Percentiles rank a stretch among this genome's conserved stretches.
Evolutionary conservation across 768 basidiomycete species (phyloP).

Genomic region (Lentinus brumalis): DNA sequence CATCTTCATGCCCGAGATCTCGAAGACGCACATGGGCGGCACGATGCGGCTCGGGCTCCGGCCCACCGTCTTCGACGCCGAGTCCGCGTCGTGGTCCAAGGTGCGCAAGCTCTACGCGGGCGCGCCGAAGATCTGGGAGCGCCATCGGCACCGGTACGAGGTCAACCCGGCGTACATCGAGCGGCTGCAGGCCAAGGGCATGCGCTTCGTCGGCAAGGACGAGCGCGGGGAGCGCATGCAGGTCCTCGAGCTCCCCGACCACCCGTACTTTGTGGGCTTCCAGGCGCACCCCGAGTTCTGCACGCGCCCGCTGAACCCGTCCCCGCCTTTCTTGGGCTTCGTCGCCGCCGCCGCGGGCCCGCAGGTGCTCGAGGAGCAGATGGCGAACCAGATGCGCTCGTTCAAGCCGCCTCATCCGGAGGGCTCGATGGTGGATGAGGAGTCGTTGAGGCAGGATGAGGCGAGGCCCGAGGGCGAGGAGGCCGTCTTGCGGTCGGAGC

Average conservation of each 20-base stretch:
- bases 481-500: slow-evolving; percentile 23
- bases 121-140: slow-evolving; percentile 84
- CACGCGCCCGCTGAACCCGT: slow-evolving; percentile 96
- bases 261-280: slow-evolving; percentile 91
- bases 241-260: slow-evolving; percentile 85
- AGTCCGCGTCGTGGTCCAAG: slow-evolving; percentile 70
- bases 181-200: slow-evolving; percentile 66
- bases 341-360: slow-evolving; percentile 73
- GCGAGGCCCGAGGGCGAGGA: slow-evolving; percentile 25
- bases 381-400: slow-evolving; percentile 58
- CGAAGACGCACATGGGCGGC: slow-evolving; percentile 96
- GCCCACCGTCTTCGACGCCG: slow-evolving; percentile 86
- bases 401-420: slow-evolving; percentile 80
- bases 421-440: slow-evolving; percentile 73
- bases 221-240: slow-evolving; percentile 98
- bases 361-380: slow-evolving; percentile 66
- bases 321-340: slow-evolving; percentile 95
- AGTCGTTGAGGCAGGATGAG: slow-evolving; percentile 40
- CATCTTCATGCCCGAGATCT: slow-evolving; percentile 99
- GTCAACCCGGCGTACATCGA: slow-evolving; percentile 90
- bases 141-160: slow-evolving; percentile 95
- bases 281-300: slow-evolving; percentile 99
- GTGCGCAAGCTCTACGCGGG: slow-evolving; percentile 83
- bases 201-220: slow-evolving; percentile 85
- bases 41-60: slow-evolving; percentile 99